These are phyloP conservation scores for Mycotypha africana DNA, from an alignment of 371 early-diverging fungal species.

Conservation along the genomic window DNA sequence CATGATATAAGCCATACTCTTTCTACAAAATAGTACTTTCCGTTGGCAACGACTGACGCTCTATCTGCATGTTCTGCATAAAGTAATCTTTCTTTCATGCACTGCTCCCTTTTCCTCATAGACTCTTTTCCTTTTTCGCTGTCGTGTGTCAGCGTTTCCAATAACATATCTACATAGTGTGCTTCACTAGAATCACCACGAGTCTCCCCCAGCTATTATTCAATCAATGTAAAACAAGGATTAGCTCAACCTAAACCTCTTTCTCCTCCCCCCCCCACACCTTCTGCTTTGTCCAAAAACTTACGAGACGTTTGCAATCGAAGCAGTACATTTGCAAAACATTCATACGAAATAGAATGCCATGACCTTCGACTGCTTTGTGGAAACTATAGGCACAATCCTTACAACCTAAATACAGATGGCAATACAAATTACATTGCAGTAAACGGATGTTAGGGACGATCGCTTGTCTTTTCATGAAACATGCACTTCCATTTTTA, in stretches of 20 bases:
- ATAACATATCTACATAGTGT: slow-evolving; percentile 26
- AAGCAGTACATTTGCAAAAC: slow-evolving; percentile 43
- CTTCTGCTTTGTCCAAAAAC: too few species aligned
- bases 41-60: slow-evolving; percentile 10
- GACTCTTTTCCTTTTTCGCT: slow-evolving; percentile 28
- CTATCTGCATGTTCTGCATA: slow-evolving; percentile 30
- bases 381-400: slow-evolving; percentile 44
- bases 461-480: too few species aligned
- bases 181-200: slow-evolving; percentile 41
- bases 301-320: slow-evolving; percentile 38
- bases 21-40: slow-evolving; percentile 33
- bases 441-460: too few species aligned
- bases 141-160: slow-evolving; percentile 29
- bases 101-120: slow-evolving; percentile 25
- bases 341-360: slow-evolving; percentile 39
- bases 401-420: slow-evolving; percentile 24
- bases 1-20: slow-evolving; percentile 39
- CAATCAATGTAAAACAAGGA: background rate
- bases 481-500: background rate
- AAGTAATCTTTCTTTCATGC: slow-evolving; percentile 30
- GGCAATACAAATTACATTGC: background rate
- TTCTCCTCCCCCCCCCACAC: too few species aligned
- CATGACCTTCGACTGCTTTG: slow-evolving; percentile 29
- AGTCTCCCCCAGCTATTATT: slow-evolving; percentile 36
- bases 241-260: background rate